Conservation (phyloP, 1,139 yeast species). For the Zygosaccharomyces pseudobailii region DNA sequence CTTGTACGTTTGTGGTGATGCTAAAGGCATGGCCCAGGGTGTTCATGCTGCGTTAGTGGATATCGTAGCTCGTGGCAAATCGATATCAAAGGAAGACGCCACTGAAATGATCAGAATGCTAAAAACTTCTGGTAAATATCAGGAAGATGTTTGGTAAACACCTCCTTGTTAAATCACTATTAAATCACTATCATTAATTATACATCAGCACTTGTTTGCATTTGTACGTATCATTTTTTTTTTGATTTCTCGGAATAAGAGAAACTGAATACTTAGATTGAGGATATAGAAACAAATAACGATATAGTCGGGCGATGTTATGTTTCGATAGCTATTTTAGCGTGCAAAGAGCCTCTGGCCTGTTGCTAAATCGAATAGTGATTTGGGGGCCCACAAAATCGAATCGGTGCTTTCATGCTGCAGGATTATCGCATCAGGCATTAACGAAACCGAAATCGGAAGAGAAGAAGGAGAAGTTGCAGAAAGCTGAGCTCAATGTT, state of each 20-base stretch:
- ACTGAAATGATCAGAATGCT: slow-evolving; percentile 72
- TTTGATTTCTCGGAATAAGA: not conserved
- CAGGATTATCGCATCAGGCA: not conserved
- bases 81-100: slow-evolving; percentile 59
- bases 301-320: not conserved
- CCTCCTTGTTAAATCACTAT: not conserved
- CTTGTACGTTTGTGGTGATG: slow-evolving; percentile 96
- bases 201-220: not conserved
- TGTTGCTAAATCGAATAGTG: not conserved
- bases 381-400: not conserved
- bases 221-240: not conserved
- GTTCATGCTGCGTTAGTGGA: slow-evolving; percentile 71
- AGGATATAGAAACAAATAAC: not conserved
- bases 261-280: not conserved
- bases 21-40: slow-evolving; percentile 92
- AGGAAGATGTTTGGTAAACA: slow-evolving; percentile 91
- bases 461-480: not conserved
- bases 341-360: not conserved
- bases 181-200: not conserved
- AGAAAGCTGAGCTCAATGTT: slow-evolving; percentile 5
- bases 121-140: slow-evolving; percentile 83
- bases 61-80: slow-evolving; percentile 53
- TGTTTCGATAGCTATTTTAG: not conserved
- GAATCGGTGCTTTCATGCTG: not conserved
- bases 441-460: not conserved